Evolutionary conservation across 306 rosid genomes (phyloP).

Genomic region (Datisca glomerata): DNA sequence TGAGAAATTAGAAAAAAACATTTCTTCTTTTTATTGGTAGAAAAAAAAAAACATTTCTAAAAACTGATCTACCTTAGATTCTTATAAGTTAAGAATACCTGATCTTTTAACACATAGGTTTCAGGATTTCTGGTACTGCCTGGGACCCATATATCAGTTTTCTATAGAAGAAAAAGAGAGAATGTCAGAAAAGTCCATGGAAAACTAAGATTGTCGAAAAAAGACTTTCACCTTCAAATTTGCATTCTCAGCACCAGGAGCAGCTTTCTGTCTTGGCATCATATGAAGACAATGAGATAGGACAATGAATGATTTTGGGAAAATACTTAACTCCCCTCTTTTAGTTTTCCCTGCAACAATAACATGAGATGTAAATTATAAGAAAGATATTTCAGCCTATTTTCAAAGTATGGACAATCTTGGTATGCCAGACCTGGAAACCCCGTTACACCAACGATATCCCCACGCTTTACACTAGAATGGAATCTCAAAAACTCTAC

Average conservation of each 20-base stretch:
- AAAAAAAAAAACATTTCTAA: too few relatives aligned
- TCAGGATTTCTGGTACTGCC: slow-evolving; percentile 80
- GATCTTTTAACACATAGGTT: slow-evolving; percentile 60
- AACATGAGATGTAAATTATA: too few relatives aligned
- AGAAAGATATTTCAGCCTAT: too few relatives aligned
- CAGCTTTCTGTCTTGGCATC: slow-evolving; percentile 77
- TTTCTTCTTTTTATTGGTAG: too few relatives aligned
- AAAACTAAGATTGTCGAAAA: slow-evolving; percentile 2
- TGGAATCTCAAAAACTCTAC: slow-evolving; percentile 58
- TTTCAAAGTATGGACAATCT: background rate
- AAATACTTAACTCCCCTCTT: slow-evolving; percentile 82
- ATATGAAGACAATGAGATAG: slow-evolving; percentile 78
- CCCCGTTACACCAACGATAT: slow-evolving; percentile 68
- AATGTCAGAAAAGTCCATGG: slow-evolving; percentile 9
- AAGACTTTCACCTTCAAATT: slow-evolving; percentile 36
- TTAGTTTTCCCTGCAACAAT: slow-evolving; percentile 63
- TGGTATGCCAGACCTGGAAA: slow-evolving; percentile 58
- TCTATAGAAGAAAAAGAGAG: slow-evolving; percentile 30
- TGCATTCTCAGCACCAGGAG: slow-evolving; percentile 39
- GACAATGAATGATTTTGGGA: slow-evolving; percentile 47
- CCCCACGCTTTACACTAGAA: slow-evolving; percentile 76
- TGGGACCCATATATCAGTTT: slow-evolving; percentile 46
- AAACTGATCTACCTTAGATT: slow-evolving; percentile 5
- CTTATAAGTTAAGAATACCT: slow-evolving; percentile 23
- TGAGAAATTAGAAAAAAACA: too few relatives aligned